Evolutionary conservation across 805 yeast species (phyloP).

Genomic region (Sugiyamaella qingdaonensis): DNA sequence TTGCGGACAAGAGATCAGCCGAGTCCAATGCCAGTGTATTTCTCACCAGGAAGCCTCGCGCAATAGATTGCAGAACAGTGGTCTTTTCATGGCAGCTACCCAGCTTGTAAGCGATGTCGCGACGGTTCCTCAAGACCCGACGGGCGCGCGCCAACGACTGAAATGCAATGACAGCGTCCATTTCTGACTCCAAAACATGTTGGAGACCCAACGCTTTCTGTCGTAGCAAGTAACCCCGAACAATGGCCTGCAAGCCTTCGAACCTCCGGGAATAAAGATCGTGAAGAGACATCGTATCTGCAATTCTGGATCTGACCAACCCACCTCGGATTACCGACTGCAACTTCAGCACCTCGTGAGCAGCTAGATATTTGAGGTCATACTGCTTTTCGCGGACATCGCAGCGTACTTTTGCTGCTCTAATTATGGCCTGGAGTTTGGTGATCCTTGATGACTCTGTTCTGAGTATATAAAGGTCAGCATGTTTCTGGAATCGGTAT

Average conservation of each 20-base stretch:
- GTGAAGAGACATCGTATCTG: neutral
- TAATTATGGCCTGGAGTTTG: constrained; percentile 49
- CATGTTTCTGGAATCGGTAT: constrained; percentile 58
- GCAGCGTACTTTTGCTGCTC: constrained; percentile 40
- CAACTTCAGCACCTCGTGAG: constrained; percentile 36
- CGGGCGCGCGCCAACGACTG: constrained; percentile 24
- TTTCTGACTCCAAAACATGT: constrained; percentile 14
- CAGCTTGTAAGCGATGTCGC: neutral
- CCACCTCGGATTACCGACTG: constrained; percentile 57
- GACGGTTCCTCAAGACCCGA: constrained; percentile 1
- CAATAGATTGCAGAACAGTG: constrained; percentile 19
- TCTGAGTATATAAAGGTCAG: constrained; percentile 56
- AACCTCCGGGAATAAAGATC: neutral
- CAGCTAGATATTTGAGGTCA: constrained; percentile 19
- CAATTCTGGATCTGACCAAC: constrained; percentile 37
- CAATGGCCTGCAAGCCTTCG: constrained; percentile 15
- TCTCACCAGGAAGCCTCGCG: constrained; percentile 19
- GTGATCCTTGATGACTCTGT: constrained; percentile 19
- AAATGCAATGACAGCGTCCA: constrained; percentile 19
- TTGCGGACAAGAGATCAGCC: constrained; percentile 15
- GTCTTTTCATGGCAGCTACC: neutral
- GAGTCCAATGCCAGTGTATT: neutral
- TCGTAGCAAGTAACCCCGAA: constrained; percentile 25
- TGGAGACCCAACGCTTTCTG: constrained; percentile 12
- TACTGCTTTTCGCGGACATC: constrained; percentile 15